Base-by-base conservation (phyloP, 2,329 filamentous ascomycete genomes). In the Endoconidiophora polonica region DNA sequence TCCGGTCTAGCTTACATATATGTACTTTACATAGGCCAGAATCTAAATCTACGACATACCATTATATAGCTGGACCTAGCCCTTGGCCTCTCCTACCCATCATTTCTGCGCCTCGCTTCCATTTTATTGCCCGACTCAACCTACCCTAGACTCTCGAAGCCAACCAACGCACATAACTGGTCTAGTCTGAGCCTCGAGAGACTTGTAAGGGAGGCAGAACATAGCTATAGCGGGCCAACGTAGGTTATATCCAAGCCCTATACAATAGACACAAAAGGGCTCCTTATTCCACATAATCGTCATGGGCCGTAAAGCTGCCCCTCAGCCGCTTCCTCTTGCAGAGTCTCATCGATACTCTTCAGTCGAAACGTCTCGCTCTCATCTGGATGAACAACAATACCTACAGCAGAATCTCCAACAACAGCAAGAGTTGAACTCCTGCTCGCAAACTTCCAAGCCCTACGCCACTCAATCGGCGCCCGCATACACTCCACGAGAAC, bases 291-390 rank as follows among this genome's bases (percentile, higher is more conserved):
- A 23, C 24, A 22, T 38, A 23, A 23, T 43, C 55, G 63, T 54
- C 56, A 77, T 77, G 73, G 72, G 68, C 65, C 74, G 73, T 62
- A 77, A 75, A 64, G 65, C 70, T 59, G 71, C 68, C 63, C 74
- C 73, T 57, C 69, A 76, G 66, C 73, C 74, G 64, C 68, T 77
- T 64, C 64, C 68, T 61, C 66, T 77, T 63, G 65, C 67, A 58
- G 66, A 66, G 55, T 57, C 63, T 16, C 40, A 33, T 9, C 29
- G 29, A 33, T 12, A 33, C 29, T 33, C 29, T 33, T 33, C 29
- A 20, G 33, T 40, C 39, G 38, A 54, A 40, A 18, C 33, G 44
- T 44, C 33, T 40, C 26, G 39, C 36, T 39, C 39, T 36, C 47
- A 37, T 20, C 39, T 43, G 5, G 12, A 49, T 18, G 39, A 49